Percentiles rank a stretch among this genome's conserved stretches.
These are phyloP conservation scores for Helotiales sp. DNA, from an alignment of 2,329 filamentous ascomycete species.

Conservation along the genomic window DNA sequence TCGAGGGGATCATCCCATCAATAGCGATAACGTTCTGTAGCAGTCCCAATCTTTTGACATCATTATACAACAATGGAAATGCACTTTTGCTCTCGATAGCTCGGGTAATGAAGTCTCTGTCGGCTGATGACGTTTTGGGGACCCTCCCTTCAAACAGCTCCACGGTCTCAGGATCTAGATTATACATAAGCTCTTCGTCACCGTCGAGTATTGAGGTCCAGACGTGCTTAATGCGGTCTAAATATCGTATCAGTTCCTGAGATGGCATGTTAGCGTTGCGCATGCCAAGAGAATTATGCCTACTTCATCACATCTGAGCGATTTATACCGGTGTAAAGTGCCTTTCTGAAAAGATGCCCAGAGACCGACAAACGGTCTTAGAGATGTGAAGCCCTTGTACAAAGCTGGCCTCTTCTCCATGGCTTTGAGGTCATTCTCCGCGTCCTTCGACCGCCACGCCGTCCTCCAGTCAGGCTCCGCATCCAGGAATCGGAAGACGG, in stretches of 20 bases:
- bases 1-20: constrained; percentile 15
- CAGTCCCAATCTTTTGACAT: constrained; percentile 10
- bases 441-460: constrained; percentile 14
- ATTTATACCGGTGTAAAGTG: constrained; percentile 1
- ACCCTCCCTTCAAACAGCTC: constrained; percentile 12
- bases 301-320: not conserved
- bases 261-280: constrained; percentile 3
- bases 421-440: constrained; percentile 16
- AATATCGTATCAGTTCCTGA: constrained; percentile 16
- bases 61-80: constrained; percentile 13
- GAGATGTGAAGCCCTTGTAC: not conserved
- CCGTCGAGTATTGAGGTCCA: constrained; percentile 9
- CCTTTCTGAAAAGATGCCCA: constrained; percentile 2
- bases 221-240: constrained; percentile 13
- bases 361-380: constrained; percentile 1
- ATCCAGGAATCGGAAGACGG: constrained; percentile 18
- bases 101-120: constrained; percentile 15
- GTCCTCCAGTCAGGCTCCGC: constrained; percentile 8
- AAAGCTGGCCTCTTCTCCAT: constrained; percentile 15
- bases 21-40: constrained; percentile 15
- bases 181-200: constrained; percentile 14
- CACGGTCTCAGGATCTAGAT: constrained; percentile 14
- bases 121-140: constrained; percentile 8
- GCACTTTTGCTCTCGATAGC: constrained; percentile 12
- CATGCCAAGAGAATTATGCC: not conserved